Evolutionary conservation across 148 eudicot genomes (phyloP).

Genomic region (Agrostemma githago): DNA sequence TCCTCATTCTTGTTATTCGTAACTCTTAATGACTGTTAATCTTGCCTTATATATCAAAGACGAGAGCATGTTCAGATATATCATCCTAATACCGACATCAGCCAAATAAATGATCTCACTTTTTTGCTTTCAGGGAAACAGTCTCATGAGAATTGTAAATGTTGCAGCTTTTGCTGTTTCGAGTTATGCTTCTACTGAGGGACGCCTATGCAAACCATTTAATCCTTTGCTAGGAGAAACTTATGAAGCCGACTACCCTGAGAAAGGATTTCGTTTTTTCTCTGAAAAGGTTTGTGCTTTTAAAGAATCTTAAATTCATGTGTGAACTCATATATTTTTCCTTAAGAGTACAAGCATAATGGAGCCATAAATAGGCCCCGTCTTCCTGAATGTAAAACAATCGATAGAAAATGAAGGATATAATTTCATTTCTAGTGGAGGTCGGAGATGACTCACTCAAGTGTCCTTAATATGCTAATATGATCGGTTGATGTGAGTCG

Average conservation of each 20-base stretch:
- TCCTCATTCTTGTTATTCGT: background rate
- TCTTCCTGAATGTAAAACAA: background rate
- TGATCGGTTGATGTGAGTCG: too few relatives aligned
- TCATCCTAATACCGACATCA: background rate
- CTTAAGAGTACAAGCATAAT: slow-evolving; percentile 4
- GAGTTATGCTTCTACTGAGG: slow-evolving; percentile 97
- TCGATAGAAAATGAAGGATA: background rate
- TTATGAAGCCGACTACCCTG: slow-evolving; percentile 95
- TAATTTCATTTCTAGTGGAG: background rate
- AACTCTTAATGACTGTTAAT: background rate
- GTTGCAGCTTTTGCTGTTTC: slow-evolving; percentile 99
- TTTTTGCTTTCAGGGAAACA: slow-evolving; percentile 65
- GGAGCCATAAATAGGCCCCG: background rate
- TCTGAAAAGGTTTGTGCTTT: slow-evolving; percentile 71
- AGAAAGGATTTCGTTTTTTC: slow-evolving; percentile 82
- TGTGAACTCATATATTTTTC: background rate
- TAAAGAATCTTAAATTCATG: background rate
- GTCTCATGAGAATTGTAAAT: slow-evolving; percentile 71
- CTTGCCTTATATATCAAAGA: background rate
- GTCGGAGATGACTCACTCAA: background rate
- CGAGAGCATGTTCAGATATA: background rate
- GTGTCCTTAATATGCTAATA: background rate
- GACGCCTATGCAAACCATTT: slow-evolving; percentile 89
- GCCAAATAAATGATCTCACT: slow-evolving; percentile 5
- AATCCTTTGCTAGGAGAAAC: slow-evolving; percentile 98